These are phyloP conservation scores for Cystobasidium ongulense DNA, from an alignment of 768 basidiomycete genomes.

Conservation along the genomic window DNA sequence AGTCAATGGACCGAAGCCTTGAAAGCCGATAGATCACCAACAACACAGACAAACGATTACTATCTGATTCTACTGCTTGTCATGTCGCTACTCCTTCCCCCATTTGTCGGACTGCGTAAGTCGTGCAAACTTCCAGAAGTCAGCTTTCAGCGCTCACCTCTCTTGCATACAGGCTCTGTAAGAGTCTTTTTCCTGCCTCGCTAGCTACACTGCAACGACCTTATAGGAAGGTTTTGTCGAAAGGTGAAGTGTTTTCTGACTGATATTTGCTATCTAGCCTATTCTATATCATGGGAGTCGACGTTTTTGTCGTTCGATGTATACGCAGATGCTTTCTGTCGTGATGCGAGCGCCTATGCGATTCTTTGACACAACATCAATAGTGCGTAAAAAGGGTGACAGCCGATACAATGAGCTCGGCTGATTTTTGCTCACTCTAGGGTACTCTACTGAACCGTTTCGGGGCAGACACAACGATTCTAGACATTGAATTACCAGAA, in stretches of 20 bases:
- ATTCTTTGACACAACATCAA: neutral
- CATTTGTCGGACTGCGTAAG: neutral
- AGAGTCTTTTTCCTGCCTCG: neutral
- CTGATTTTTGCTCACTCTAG: neutral
- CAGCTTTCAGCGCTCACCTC: neutral
- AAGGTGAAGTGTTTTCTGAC: too few relatives aligned
- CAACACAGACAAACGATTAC: neutral
- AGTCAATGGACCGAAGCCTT: neutral
- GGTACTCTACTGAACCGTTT: slow-evolving; percentile 13
- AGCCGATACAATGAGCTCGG: neutral
- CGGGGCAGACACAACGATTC: neutral
- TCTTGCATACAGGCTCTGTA: neutral
- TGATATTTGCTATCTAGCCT: neutral
- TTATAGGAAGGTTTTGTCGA: too few relatives aligned
- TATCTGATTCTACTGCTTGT: neutral
- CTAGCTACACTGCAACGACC: too few relatives aligned
- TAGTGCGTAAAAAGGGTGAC: neutral
- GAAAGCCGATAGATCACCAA: neutral
- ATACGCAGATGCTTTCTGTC: neutral
- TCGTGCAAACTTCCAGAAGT: neutral
- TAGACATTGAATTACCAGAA: neutral
- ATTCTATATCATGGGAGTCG: neutral
- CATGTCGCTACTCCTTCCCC: neutral
- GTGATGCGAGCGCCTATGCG: slow-evolving; percentile 1
- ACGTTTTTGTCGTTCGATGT: neutral